Evolutionary conservation across 2,329 filamentous ascomycete species (phyloP).

Genomic region (Colletotrichum gigasporum): DNA sequence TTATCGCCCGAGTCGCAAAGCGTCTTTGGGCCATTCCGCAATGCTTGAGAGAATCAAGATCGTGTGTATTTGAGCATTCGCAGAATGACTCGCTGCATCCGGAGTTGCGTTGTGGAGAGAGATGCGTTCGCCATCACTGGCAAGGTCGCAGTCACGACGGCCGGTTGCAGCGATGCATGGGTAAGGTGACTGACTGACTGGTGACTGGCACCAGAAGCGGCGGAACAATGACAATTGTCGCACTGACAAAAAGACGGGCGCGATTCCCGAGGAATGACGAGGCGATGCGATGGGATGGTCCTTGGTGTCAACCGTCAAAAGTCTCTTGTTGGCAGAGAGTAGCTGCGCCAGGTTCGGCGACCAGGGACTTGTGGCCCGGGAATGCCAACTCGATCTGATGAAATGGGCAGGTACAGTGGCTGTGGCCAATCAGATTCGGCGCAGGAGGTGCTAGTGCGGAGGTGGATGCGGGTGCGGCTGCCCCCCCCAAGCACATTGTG

Average conservation of each 20-base stretch:
- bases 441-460: slow-evolving; percentile 12
- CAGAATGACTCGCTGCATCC: background rate
- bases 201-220: too few relatives aligned
- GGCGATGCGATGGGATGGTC: background rate
- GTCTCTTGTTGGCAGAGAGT: background rate
- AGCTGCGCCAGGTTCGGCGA: slow-evolving; percentile 3
- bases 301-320: background rate
- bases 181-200: too few relatives aligned
- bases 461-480: slow-evolving; percentile 26
- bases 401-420: background rate
- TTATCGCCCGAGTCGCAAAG: background rate
- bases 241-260: background rate
- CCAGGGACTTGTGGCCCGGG: slow-evolving; percentile 15
- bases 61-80: background rate
- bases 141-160: background rate
- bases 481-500: slow-evolving; percentile 19
- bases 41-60: background rate
- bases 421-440: slow-evolving; percentile 16
- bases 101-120: background rate
- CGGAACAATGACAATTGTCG: background rate
- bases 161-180: background rate
- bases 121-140: background rate
- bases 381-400: slow-evolving; percentile 24
- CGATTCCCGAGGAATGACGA: background rate
- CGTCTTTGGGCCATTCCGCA: background rate